Percentiles rank a stretch among this genome's conserved stretches.
These are phyloP conservation scores for Ensete glaucum DNA, from an alignment of 176 grass and related monocot species.

Conservation along the genomic window DNA sequence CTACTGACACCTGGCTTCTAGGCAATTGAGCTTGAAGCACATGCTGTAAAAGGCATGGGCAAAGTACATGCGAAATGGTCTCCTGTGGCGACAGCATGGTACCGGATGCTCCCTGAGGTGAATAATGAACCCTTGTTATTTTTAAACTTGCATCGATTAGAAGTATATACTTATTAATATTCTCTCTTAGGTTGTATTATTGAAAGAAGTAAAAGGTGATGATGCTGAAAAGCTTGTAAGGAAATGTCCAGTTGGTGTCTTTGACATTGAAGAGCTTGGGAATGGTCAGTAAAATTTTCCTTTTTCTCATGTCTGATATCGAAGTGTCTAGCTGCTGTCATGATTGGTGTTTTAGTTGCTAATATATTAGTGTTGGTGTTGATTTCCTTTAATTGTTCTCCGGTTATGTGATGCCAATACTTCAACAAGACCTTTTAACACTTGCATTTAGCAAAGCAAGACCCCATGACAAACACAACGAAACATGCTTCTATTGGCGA, in stretches of 20 bases:
- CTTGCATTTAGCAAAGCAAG: background rate
- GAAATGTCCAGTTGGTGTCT: slow-evolving; percentile 72
- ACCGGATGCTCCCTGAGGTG: slow-evolving; percentile 93
- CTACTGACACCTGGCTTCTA: slow-evolving; percentile 17
- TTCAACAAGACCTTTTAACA: background rate
- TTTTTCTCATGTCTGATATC: slow-evolving; percentile 12
- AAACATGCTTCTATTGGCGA: too few relatives aligned
- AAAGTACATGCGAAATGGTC: slow-evolving; percentile 95
- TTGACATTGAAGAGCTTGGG: slow-evolving; percentile 92
- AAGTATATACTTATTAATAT: background rate
- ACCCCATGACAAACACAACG: background rate
- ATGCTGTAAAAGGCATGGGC: slow-evolving; percentile 78
- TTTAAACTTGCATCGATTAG: background rate
- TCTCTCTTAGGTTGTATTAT: slow-evolving; percentile 49
- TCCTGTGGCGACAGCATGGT: slow-evolving; percentile 94
- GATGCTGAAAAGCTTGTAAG: slow-evolving; percentile 55
- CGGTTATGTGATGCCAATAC: too few relatives aligned
- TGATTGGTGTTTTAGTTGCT: background rate
- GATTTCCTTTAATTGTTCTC: too few relatives aligned
- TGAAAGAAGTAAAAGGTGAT: slow-evolving; percentile 45
- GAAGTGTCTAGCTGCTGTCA: background rate
- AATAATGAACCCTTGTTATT: slow-evolving; percentile 18
- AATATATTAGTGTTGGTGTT: background rate
- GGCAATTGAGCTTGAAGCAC: slow-evolving; percentile 83
- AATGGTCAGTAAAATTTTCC: slow-evolving; percentile 35